Evolutionary conservation across 176 grass and related monocot species (phyloP).

Genomic region (Musa acuminata): DNA sequence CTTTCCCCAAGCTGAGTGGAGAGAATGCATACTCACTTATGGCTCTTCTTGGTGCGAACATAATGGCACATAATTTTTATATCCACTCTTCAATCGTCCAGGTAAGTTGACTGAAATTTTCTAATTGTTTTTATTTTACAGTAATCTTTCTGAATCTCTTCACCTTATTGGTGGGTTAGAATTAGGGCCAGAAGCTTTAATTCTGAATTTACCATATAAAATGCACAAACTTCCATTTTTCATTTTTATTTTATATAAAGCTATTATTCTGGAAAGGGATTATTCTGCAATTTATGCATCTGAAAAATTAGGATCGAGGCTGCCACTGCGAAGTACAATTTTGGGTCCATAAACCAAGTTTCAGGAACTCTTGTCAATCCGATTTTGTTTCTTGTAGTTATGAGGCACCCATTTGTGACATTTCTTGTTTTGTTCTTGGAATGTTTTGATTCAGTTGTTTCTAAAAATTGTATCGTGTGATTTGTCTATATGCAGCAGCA

Average conservation of each 20-base stretch:
- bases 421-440: neutral
- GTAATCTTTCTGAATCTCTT: neutral
- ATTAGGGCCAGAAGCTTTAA: neutral
- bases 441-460: neutral
- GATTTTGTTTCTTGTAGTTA: constrained; percentile 4
- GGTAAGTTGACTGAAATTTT: constrained; percentile 29
- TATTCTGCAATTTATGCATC: too few species aligned
- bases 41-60: constrained; percentile 94
- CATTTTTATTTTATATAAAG: neutral
- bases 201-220: too few species aligned
- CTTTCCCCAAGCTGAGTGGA: constrained; percentile 81
- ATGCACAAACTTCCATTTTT: neutral
- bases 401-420: neutral
- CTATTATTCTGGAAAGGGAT: too few species aligned
- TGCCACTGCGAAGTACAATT: too few species aligned
- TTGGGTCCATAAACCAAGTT: neutral
- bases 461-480: neutral
- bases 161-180: neutral
- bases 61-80: constrained; percentile 98
- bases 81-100: constrained; percentile 89
- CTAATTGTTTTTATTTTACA: neutral
- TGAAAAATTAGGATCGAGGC: too few species aligned
- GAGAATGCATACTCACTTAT: constrained; percentile 93
- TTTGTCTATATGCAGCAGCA: constrained; percentile 59
- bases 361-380: constrained; percentile 13